Percentiles rank a stretch among this genome's conserved stretches.
Conservation (phyloP, 306 rosid genomes). For the Fagus sylvatica region DNA sequence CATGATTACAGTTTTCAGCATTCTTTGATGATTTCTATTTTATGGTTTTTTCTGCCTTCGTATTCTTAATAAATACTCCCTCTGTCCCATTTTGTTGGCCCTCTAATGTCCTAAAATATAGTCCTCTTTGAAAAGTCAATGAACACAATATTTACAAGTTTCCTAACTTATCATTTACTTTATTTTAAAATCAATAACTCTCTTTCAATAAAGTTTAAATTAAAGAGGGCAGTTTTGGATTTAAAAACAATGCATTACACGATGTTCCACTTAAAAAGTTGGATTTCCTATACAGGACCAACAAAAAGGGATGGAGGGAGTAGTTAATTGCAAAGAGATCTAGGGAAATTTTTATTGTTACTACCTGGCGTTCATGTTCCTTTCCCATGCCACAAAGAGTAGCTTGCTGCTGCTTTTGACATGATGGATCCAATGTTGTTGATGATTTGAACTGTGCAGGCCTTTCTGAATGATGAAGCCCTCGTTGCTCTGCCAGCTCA, state of each 20-base stretch:
- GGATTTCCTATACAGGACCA: too few species aligned
- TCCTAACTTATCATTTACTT: too few species aligned
- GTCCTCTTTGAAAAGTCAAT: too few species aligned
- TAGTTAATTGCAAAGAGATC: neutral
- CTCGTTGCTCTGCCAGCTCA: neutral
- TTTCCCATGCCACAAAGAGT: neutral
- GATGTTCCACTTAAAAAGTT: too few species aligned
- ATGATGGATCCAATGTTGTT: neutral
- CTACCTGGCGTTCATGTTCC: neutral
- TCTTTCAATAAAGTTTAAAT: too few species aligned
- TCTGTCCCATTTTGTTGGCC: too few species aligned
- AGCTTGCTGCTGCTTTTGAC: neutral
- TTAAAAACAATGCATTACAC: too few species aligned
- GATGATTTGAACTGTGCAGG: conserved; percentile 4
- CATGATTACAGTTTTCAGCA: neutral
- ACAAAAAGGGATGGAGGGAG: too few species aligned
- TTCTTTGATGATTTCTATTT: neutral
- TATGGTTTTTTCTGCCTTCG: neutral
- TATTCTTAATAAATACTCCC: neutral
- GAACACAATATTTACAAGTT: too few species aligned
- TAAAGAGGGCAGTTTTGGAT: too few species aligned
- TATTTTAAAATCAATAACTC: too few species aligned
- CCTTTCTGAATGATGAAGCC: conserved; percentile 9
- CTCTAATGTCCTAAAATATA: too few species aligned
- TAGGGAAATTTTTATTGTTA: neutral